A percentile compares a stretch with the other conserved stretches of the same genome.
Evolutionary conservation across 345 rosid genomes (phyloP).

Genomic region (Melaleuca quinquenervia): DNA sequence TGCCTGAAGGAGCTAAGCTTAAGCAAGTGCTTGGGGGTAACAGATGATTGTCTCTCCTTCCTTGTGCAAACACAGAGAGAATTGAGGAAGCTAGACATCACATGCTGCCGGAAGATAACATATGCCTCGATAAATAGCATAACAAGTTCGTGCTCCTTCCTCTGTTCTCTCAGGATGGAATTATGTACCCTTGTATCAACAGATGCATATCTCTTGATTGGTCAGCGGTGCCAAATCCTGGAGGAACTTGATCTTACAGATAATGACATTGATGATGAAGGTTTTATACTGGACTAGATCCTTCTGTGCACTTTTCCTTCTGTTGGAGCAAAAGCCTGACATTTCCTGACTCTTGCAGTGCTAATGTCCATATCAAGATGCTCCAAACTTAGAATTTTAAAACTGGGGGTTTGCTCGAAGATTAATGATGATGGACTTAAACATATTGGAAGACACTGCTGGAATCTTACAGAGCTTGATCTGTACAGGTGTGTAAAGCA

Average conservation of each 20-base stretch:
- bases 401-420: slow-evolving; percentile 52
- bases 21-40: slow-evolving; percentile 59
- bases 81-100: slow-evolving; percentile 52
- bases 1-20: slow-evolving; percentile 45
- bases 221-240: slow-evolving; percentile 34
- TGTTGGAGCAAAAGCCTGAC: neutral
- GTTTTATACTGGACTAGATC: slow-evolving; percentile 12
- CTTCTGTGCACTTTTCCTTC: neutral
- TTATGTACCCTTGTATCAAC: slow-evolving; percentile 44
- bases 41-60: slow-evolving; percentile 52
- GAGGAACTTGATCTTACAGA: slow-evolving; percentile 77
- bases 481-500: slow-evolving; percentile 38
- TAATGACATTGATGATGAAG: slow-evolving; percentile 64
- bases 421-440: slow-evolving; percentile 44
- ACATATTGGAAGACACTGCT: slow-evolving; percentile 36
- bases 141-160: slow-evolving; percentile 30
- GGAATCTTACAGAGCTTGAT: slow-evolving; percentile 53
- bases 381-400: slow-evolving; percentile 36
- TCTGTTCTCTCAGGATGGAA: slow-evolving; percentile 57
- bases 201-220: slow-evolving; percentile 52
- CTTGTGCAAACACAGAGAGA: slow-evolving; percentile 34
- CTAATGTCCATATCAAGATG: slow-evolving; percentile 52
- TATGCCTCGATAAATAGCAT: slow-evolving; percentile 36
- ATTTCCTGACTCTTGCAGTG: slow-evolving; percentile 21
- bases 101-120: slow-evolving; percentile 60